Evolutionary conservation across 2,329 filamentous ascomycete species (phyloP).

Genomic region (Fonsecaea monophora): DNA sequence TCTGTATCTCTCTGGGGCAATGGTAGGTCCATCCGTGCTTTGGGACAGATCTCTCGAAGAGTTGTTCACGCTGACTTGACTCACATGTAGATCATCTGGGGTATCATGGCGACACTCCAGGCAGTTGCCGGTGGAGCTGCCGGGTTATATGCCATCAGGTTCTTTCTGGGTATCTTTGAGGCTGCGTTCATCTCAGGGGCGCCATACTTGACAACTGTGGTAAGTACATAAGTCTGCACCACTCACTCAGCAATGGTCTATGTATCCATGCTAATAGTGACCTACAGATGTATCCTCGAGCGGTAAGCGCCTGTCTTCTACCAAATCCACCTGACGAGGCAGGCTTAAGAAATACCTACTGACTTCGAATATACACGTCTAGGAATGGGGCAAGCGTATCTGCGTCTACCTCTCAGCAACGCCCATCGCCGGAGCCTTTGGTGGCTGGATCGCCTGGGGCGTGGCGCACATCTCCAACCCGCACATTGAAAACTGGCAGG

Average conservation of each 20-base stretch:
- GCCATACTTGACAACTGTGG: constrained; percentile 27
- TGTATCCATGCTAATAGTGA: not conserved
- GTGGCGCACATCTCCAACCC: constrained; percentile 55
- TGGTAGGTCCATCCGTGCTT: constrained; percentile 10
- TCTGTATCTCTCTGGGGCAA: constrained; percentile 26
- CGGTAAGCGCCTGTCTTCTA: not conserved
- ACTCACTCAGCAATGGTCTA: not conserved
- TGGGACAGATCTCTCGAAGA: not conserved
- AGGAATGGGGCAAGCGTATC: constrained; percentile 30
- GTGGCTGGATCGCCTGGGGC: constrained; percentile 49
- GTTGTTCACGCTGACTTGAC: not conserved
- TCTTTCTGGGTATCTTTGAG: constrained; percentile 29
- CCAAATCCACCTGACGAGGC: not conserved
- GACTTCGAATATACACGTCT: constrained; percentile 35
- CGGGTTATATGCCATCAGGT: constrained; percentile 25
- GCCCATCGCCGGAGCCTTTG: constrained; percentile 39
- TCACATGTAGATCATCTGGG: constrained; percentile 15
- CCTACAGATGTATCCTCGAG: constrained; percentile 16
- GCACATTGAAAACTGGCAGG: constrained; percentile 53
- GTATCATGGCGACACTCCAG: constrained; percentile 25
- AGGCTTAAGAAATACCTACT: not conserved
- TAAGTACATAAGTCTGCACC: not conserved
- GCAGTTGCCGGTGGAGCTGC: constrained; percentile 21
- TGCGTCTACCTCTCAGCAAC: constrained; percentile 27
- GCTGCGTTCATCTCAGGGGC: constrained; percentile 26